A percentile compares a stretch with the other conserved stretches of the same genome.
Evolutionary conservation across 176 grass and related monocot species (phyloP).

Genomic region (Saccharum officinarum): DNA sequence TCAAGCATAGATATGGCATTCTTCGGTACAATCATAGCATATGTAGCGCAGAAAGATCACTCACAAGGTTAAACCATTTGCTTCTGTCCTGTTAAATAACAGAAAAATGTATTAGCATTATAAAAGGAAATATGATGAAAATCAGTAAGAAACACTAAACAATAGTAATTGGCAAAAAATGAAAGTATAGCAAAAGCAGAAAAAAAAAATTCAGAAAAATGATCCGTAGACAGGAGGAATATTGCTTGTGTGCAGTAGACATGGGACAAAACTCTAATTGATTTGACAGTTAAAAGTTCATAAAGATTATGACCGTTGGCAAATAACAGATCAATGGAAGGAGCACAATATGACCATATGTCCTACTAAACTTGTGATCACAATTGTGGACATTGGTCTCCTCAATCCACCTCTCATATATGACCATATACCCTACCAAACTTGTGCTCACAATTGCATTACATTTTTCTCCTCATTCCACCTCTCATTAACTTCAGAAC

Average conservation of each 20-base stretch:
- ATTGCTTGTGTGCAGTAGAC: background rate
- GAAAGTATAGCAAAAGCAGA: background rate
- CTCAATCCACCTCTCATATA: conserved; percentile 1
- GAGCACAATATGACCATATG: background rate
- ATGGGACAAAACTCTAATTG: background rate
- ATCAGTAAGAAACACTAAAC: conserved; percentile 14
- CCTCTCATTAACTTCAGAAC: background rate
- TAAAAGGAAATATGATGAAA: conserved; percentile 31
- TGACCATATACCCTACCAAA: background rate
- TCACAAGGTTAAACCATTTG: conserved; percentile 87
- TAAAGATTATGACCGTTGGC: background rate
- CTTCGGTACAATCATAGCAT: conserved; percentile 2
- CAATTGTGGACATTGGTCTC: background rate
- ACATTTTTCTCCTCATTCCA: background rate
- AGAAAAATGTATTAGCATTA: conserved; percentile 38
- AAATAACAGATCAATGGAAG: conserved; percentile 5
- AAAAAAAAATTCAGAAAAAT: background rate
- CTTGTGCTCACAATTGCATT: background rate
- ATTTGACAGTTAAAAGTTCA: conserved; percentile 8
- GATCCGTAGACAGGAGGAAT: background rate
- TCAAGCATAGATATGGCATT: conserved; percentile 8
- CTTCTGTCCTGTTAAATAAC: conserved; percentile 70
- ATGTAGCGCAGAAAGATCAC: conserved; percentile 41
- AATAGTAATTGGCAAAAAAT: conserved; percentile 9
- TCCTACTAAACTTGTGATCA: background rate